Conservation (phyloP, 768 basidiomycete species). For the Lepiota venenata region DNA sequence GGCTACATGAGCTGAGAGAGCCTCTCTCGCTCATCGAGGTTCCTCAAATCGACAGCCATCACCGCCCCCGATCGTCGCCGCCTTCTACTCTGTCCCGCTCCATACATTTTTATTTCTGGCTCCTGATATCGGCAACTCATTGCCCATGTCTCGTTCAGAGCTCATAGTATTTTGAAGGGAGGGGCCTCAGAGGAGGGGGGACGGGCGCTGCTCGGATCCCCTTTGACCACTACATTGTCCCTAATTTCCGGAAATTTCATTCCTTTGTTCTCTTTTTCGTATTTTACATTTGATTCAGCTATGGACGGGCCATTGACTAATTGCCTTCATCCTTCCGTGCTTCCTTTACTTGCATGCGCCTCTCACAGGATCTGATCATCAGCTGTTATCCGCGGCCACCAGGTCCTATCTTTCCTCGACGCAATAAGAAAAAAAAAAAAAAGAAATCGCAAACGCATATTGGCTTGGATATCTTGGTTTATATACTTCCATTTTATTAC, state of each 20-base stretch:
- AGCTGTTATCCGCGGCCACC: neutral
- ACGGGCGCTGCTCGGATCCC: no score
- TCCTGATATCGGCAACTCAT: no score
- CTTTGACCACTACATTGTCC: no score
- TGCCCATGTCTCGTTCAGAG: neutral
- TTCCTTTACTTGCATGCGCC: neutral
- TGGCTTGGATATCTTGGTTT: neutral
- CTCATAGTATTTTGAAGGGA: neutral
- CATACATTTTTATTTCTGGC: neutral
- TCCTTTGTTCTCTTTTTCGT: constrained; percentile 1
- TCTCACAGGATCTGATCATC: constrained; percentile 2
- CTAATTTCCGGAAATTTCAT: neutral
- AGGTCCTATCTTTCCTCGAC: neutral
- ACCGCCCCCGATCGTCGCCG: neutral
- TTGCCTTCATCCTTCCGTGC: neutral
- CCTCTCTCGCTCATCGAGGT: neutral
- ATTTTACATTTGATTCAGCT: neutral
- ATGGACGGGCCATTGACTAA: no score
- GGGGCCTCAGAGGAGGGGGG: neutral
- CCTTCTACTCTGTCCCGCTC: neutral
- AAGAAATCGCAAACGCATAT: neutral
- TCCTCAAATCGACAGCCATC: constrained; percentile 4
- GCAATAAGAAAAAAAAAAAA: neutral
- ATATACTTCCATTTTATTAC: neutral
- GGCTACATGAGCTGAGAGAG: neutral